Percentiles rank a stretch among this genome's conserved stretches.
These are phyloP conservation scores for Fusarium floridanum DNA, from an alignment of 2,329 filamentous ascomycete genomes.

Conservation along the genomic window DNA sequence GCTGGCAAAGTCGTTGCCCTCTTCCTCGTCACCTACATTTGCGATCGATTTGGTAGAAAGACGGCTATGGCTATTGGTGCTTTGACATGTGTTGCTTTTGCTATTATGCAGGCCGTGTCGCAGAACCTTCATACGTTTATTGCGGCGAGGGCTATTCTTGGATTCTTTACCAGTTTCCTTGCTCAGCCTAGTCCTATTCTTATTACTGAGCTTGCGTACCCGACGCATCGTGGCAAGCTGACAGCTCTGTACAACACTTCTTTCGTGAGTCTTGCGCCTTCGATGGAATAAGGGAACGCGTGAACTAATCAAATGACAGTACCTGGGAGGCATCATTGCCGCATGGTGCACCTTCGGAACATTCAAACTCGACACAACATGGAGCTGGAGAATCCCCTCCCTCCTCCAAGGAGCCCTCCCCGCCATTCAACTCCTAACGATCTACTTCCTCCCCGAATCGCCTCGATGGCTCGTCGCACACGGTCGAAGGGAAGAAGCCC, in stretches of 20 bases:
- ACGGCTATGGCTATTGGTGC: slow-evolving; percentile 52
- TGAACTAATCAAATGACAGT: slow-evolving; percentile 23
- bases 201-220: slow-evolving; percentile 52
- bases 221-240: slow-evolving; percentile 50
- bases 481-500: slow-evolving; percentile 52
- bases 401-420: slow-evolving; percentile 43
- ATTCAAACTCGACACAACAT: slow-evolving; percentile 37
- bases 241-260: slow-evolving; percentile 52
- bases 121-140: slow-evolving; percentile 48
- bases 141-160: slow-evolving; percentile 48
- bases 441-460: slow-evolving; percentile 47
- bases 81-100: slow-evolving; percentile 47
- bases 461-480: slow-evolving; percentile 50
- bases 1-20: slow-evolving; percentile 56
- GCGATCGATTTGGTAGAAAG: slow-evolving; percentile 57
- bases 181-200: slow-evolving; percentile 51
- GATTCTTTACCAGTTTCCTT: slow-evolving; percentile 49
- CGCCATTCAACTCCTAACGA: slow-evolving; percentile 37
- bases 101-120: slow-evolving; percentile 50
- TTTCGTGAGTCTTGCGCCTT: slow-evolving; percentile 35
- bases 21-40: slow-evolving; percentile 52
- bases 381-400: slow-evolving; percentile 48
- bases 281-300: no score
- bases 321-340: slow-evolving; percentile 48
- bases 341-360: slow-evolving; percentile 49